phyloP scores from a whole-genome alignment of 139 green algal genomes.

The Mychonastes homosphaera region DNA sequence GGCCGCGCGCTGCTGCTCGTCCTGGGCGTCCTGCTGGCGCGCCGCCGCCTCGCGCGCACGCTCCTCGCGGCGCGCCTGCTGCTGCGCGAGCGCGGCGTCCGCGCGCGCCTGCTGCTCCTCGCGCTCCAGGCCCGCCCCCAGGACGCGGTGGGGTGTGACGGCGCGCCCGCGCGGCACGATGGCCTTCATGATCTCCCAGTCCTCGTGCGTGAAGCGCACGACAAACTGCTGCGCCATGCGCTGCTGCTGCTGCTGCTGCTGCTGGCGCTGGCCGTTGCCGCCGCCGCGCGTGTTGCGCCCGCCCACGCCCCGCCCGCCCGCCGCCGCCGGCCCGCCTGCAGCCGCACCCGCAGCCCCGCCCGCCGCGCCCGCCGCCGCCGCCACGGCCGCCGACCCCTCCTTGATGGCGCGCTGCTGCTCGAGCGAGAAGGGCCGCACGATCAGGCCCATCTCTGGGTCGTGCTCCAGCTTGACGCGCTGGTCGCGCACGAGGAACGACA shows the following conservation, averaged over 20 bases:
- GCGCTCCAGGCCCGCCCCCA: too few relatives aligned
- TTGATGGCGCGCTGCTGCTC: too few relatives aligned
- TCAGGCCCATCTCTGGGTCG: constrained; percentile 19
- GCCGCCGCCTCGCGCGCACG: too few relatives aligned
- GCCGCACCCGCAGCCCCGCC: background rate
- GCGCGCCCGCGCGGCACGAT: constrained; percentile 12
- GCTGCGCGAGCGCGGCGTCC: too few relatives aligned
- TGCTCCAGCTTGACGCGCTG: constrained; percentile 21
- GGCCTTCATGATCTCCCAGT: constrained; percentile 43
- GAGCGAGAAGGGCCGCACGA: constrained; percentile 22
- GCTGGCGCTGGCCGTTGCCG: too few relatives aligned
- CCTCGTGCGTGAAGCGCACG: constrained; percentile 30
- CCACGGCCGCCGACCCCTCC: background rate
- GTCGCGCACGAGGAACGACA: constrained; percentile 72
- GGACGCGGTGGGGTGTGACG: constrained; percentile 33
- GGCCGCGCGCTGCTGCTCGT: too few relatives aligned
- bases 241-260: constrained; percentile 4
- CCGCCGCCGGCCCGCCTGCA: background rate
- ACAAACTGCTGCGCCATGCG: constrained; percentile 41
- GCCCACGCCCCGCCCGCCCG: too few relatives aligned
- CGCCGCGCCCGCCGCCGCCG: background rate
- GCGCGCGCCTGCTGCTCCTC: too few relatives aligned
- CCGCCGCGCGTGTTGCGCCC: too few relatives aligned
- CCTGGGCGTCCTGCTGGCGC: too few relatives aligned
- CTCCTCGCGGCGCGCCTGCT: too few relatives aligned